Evolutionary conservation across 768 basidiomycete species (phyloP).

Genomic region (Pulveroboletus ravenelii): DNA sequence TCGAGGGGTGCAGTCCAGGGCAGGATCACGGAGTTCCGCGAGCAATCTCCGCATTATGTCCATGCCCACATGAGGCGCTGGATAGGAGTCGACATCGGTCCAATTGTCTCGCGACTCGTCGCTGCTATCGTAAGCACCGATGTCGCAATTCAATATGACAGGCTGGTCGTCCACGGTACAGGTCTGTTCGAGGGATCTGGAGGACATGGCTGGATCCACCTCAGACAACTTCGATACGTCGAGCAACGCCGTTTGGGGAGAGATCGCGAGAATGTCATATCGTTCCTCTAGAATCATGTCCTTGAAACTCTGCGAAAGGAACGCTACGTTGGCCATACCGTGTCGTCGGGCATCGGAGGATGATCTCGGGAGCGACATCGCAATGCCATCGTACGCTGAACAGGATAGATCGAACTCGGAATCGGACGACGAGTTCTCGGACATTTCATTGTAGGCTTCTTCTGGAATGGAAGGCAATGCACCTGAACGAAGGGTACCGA

Average conservation of each 20-base stretch:
- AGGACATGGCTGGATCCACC: neutral
- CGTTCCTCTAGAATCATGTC: neutral
- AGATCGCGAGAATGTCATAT: neutral
- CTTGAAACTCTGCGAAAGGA: neutral
- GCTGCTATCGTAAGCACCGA: no score
- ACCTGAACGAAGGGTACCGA: conserved; percentile 9
- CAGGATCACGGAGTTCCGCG: conserved; percentile 12
- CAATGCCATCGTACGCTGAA: neutral
- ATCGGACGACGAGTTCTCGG: neutral
- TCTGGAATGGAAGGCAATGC: conserved; percentile 12
- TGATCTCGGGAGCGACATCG: neutral
- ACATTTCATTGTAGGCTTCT: neutral
- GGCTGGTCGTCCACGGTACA: no score
- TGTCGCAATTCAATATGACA: no score
- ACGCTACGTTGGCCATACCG: conserved; percentile 8
- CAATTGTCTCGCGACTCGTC: no score
- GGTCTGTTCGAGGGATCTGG: no score
- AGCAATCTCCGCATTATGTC: conserved; percentile 15
- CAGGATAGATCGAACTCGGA: neutral
- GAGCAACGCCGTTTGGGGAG: neutral
- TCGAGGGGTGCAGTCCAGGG: conserved; percentile 4
- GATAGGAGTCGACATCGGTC: no score
- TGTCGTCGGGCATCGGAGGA: conserved; percentile 2
- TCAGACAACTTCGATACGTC: neutral
- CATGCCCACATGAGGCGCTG: neutral